Evolutionary conservation across 345 rosid species (phyloP).

Genomic region (Lumnitzera littorea): DNA sequence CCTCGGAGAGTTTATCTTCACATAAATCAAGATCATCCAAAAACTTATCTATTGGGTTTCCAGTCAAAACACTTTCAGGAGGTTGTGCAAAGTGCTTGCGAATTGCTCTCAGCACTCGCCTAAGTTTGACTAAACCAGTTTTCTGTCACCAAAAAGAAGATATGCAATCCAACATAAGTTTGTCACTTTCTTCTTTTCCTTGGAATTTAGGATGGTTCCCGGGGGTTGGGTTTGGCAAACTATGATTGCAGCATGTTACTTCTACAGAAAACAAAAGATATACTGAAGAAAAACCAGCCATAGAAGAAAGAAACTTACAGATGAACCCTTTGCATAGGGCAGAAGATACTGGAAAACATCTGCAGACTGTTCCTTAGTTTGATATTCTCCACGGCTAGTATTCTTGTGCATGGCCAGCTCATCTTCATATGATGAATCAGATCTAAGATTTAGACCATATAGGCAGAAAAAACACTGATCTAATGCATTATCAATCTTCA

Average conservation of each 20-base stretch:
- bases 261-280: conserved; percentile 5
- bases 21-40: conserved; percentile 77
- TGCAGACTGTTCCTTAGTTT: conserved; percentile 93
- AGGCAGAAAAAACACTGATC: conserved; percentile 97
- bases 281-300: background rate
- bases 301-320: conserved; percentile 54
- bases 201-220: background rate
- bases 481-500: conserved; percentile 70
- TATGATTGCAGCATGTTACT: background rate
- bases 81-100: conserved; percentile 93
- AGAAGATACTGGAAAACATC: conserved; percentile 96
- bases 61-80: conserved; percentile 72
- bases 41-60: conserved; percentile 74
- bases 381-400: conserved; percentile 92
- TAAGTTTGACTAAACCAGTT: conserved; percentile 91
- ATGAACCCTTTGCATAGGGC: conserved; percentile 82
- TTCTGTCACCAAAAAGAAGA: conserved; percentile 39
- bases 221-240: too few relatives aligned
- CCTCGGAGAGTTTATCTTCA: conserved; percentile 78
- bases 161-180: conserved; percentile 14
- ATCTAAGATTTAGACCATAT: conserved; percentile 93
- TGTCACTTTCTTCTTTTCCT: background rate
- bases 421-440: conserved; percentile 80
- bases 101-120: conserved; percentile 90
- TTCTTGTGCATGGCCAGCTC: conserved; percentile 82